Percentiles rank a stretch among this genome's conserved stretches.
These are phyloP conservation scores for Zanthoxylum bungeanum DNA, from an alignment of 345 rosid genomes.

Conservation along the genomic window DNA sequence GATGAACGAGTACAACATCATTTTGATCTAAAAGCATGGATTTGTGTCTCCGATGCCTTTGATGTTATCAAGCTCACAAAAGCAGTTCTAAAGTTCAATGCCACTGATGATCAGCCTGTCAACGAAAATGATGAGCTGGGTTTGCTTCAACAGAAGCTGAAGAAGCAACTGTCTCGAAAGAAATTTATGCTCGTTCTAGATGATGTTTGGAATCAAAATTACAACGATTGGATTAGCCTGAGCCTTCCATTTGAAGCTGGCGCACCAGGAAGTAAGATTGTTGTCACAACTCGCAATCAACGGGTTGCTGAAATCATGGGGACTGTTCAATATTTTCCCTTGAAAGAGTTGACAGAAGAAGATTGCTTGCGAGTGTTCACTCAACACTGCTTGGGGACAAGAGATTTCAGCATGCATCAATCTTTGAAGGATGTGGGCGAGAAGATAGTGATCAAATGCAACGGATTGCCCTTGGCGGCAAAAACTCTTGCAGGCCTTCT, in stretches of 20 bases:
- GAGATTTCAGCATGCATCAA: not conserved
- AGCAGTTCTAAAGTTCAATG: not conserved
- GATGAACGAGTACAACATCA: not conserved
- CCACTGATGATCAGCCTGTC: not conserved
- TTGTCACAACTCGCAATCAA: not conserved
- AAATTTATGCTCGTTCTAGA: constrained; percentile 20
- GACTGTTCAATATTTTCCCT: not conserved
- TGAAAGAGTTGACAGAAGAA: not conserved
- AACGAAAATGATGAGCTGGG: not conserved
- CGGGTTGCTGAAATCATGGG: not conserved
- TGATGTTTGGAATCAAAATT: constrained; percentile 21
- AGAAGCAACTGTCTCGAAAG: not conserved
- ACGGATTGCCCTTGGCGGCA: not conserved
- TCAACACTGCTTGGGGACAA: not conserved
- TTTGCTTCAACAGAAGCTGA: constrained; percentile 9
- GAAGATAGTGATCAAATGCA: not conserved
- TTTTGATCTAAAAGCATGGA: constrained; percentile 19
- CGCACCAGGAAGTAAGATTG: not conserved
- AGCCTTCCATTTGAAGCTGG: not conserved
- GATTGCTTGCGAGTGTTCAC: not conserved
- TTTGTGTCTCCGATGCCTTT: constrained; percentile 7
- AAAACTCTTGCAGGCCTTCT: not conserved
- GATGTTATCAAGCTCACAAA: constrained; percentile 7
- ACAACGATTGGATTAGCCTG: not conserved
- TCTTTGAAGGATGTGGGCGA: not conserved